A percentile compares a stretch with the other conserved stretches of the same genome.
Evolutionary conservation across 1,284 basidiomycete genomes (phyloP).

Genomic region (Prillingera fragicola): DNA sequence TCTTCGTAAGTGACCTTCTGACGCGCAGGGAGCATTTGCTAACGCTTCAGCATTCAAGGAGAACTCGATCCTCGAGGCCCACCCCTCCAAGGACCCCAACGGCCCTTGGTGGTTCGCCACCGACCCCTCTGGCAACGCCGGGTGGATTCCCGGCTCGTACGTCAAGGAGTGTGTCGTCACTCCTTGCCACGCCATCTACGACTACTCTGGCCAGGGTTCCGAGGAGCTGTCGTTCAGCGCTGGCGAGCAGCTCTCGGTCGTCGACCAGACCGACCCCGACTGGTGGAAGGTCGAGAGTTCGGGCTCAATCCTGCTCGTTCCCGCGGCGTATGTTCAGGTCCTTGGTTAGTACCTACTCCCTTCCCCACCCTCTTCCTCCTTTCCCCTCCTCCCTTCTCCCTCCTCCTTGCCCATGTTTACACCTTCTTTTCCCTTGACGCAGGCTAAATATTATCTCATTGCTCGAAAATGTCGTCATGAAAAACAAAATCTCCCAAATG

Average conservation of each 20-base stretch:
- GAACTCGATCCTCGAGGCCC: slow-evolving; percentile 70
- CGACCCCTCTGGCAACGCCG: slow-evolving; percentile 62
- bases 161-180: slow-evolving; percentile 59
- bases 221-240: slow-evolving; percentile 79
- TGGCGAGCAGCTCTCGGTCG: slow-evolving; percentile 67
- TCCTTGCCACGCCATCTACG: slow-evolving; percentile 59
- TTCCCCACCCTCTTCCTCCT: slow-evolving; percentile 50
- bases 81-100: slow-evolving; percentile 71
- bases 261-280: slow-evolving; percentile 72
- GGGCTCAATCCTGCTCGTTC: slow-evolving; percentile 78
- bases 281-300: slow-evolving; percentile 91
- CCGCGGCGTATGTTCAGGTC: slow-evolving; percentile 78
- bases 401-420: slow-evolving; percentile 47
- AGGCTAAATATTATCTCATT: slow-evolving; percentile 37
- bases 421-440: slow-evolving; percentile 26
- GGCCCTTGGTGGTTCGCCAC: slow-evolving; percentile 83
- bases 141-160: slow-evolving; percentile 89
- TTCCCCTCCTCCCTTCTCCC: slow-evolving; percentile 27
- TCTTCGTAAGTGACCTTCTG: slow-evolving; percentile 62
- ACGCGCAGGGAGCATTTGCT: not conserved
- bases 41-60: slow-evolving; percentile 64
- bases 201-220: slow-evolving; percentile 61
- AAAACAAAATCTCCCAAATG: slow-evolving; percentile 9
- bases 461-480: not conserved
- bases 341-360: slow-evolving; percentile 68